Evolutionary conservation across 495 filamentous ascomycete genomes (phyloP).

Genomic region (Halenospora varia): DNA sequence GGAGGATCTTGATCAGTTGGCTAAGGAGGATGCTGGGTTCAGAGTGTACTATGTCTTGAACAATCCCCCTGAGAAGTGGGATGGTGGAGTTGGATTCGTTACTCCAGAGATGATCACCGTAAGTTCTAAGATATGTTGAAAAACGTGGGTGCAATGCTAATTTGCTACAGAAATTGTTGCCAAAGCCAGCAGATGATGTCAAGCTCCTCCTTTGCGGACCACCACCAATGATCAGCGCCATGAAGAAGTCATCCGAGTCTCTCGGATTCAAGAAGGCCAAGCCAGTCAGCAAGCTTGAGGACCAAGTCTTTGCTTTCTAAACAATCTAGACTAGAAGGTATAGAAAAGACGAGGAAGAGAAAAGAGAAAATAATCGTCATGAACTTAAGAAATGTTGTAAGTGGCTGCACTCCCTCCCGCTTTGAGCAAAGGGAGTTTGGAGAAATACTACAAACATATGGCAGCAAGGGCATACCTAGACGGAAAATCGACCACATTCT

Average conservation of each 20-base stretch:
- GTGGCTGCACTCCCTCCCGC: too few relatives aligned
- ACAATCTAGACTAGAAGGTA: neutral
- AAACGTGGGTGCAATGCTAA: too few relatives aligned
- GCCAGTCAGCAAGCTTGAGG: slow-evolving; percentile 93
- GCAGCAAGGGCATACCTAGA: neutral
- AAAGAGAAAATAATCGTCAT: too few relatives aligned
- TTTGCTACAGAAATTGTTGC: slow-evolving; percentile 74
- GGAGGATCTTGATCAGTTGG: slow-evolving; percentile 81
- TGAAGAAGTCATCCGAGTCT: slow-evolving; percentile 91
- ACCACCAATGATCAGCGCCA: slow-evolving; percentile 91
- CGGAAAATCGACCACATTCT: neutral
- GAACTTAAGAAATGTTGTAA: too few relatives aligned
- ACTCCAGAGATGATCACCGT: slow-evolving; percentile 95
- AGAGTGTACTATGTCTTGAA: slow-evolving; percentile 91
- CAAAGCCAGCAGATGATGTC: slow-evolving; percentile 78
- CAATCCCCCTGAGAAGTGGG: slow-evolving; percentile 89
- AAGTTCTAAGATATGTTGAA: too few relatives aligned
- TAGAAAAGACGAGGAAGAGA: neutral
- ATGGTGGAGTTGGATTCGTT: slow-evolving; percentile 87
- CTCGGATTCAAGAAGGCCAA: slow-evolving; percentile 87
- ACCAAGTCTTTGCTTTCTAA: slow-evolving; percentile 98
- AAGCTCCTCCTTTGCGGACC: slow-evolving; percentile 97
- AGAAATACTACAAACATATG: neutral
- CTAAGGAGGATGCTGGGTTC: slow-evolving; percentile 71
- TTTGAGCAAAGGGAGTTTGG: neutral